Conservation (phyloP, 768 basidiomycete genomes). For the Infundibulicybe gibba region DNA sequence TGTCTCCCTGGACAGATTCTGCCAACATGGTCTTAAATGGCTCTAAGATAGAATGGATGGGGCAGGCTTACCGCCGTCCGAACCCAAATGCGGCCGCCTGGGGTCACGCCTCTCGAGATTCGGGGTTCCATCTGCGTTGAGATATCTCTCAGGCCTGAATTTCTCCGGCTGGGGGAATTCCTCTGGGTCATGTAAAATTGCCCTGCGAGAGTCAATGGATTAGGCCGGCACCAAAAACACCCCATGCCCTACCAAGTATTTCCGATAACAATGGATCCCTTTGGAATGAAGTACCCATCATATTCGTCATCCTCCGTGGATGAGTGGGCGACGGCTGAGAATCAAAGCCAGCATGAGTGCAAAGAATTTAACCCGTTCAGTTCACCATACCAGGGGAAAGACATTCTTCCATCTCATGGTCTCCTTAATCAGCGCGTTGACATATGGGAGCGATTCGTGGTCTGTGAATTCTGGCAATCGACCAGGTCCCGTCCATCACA, state of each 20-base stretch:
- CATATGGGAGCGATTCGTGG: conserved; percentile 30
- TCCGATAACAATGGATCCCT: conserved; percentile 8
- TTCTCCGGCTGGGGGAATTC: conserved; percentile 7
- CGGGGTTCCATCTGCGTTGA: conserved; percentile 1
- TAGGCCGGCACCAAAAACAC: not conserved
- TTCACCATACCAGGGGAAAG: not conserved
- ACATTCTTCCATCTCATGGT: conserved; percentile 3
- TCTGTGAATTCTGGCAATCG: conserved; percentile 35
- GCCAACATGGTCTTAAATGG: not conserved
- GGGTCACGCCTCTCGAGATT: not conserved
- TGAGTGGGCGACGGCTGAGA: conserved; percentile 14
- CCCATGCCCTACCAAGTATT: conserved; percentile 7
- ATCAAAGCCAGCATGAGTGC: conserved; percentile 3
- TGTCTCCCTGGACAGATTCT: conserved; percentile 22
- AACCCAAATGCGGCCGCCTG: conserved; percentile 7
- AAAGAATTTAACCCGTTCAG: not conserved
- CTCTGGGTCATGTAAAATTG: not conserved
- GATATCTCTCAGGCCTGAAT: conserved; percentile 7
- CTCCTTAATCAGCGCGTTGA: conserved; percentile 32
- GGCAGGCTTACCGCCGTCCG: conserved; percentile 6
- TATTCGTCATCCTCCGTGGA: conserved; percentile 9
- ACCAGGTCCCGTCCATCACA: conserved; percentile 27
- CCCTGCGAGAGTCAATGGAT: not conserved
- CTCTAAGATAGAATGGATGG: not conserved
- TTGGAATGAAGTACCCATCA: conserved; percentile 9